Conservation (phyloP, 208 protist species). For the Blastocrithidia nonstop region DNA sequence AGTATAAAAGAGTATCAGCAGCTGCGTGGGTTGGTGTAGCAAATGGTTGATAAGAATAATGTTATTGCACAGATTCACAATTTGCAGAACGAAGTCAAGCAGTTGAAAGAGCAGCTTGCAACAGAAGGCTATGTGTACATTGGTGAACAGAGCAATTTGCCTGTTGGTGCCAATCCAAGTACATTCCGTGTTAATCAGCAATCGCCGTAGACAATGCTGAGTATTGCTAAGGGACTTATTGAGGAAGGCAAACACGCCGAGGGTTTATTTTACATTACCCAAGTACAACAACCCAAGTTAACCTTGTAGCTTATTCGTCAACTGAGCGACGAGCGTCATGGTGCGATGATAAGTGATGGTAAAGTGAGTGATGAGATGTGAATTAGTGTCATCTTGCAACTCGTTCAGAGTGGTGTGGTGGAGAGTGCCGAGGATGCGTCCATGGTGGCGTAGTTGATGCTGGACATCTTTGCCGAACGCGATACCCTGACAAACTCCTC, state of each 20-base stretch:
- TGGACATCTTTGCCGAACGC: constrained; percentile 60
- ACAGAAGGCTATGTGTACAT: constrained; percentile 2
- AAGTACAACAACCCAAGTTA: constrained; percentile 22
- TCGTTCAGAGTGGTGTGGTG: constrained; percentile 13
- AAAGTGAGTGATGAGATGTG: constrained; percentile 25
- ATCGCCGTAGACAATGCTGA: constrained; percentile 46
- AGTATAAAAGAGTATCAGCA: constrained; percentile 46
- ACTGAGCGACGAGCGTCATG: constrained; percentile 22
- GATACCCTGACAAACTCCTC: constrained; percentile 20
- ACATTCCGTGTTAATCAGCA: constrained; percentile 10
- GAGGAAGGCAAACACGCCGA: constrained; percentile 16
- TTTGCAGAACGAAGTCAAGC: constrained; percentile 18
- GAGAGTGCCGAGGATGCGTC: constrained; percentile 17
- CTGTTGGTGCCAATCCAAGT: constrained; percentile 5
- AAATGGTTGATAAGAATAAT: constrained; percentile 26
- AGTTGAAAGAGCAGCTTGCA: constrained; percentile 7
- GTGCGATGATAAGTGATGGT: constrained; percentile 18
- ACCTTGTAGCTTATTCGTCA: constrained; percentile 23
- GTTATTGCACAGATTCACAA: constrained; percentile 31
- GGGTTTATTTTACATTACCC: constrained; percentile 28
- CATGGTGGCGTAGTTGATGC: constrained; percentile 22
- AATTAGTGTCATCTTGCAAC: constrained; percentile 23
- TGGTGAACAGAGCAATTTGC: not conserved
- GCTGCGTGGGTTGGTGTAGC: constrained; percentile 31
- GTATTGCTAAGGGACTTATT: constrained; percentile 22